Evolutionary conservation across 1,139 yeast species (phyloP), one percentile per base, ranked within the genome.

Genomic region (Yamadazyma triangularis): DNA sequence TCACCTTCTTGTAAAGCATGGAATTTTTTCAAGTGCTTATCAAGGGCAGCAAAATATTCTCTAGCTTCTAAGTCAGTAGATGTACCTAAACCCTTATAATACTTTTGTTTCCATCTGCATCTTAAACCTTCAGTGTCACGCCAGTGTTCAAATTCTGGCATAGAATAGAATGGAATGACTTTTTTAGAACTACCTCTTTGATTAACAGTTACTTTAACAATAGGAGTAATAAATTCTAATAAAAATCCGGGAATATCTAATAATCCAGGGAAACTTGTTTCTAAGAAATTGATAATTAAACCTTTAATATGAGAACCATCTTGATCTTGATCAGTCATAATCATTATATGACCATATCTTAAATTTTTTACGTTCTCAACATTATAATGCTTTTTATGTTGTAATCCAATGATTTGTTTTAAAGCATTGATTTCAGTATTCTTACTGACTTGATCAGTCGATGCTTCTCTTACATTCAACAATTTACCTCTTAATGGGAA

Each of bases 301-400:
- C 99, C 99, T 56, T 93, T 93, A 53, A 93, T 93, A 65, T 93
- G 99, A 13, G 95, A 85, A 37, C 99, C 99, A 71, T 93, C 99
- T 50, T 89, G 96, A 85, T 93, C 99, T 61, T 93, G 99, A 84
- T 93, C 99, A 4, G 99, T 88, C 98, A 93, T 93, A 51, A 93
- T 88, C 97, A 93, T 91, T 30, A 93, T 75, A 56, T 88, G 96
- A 16, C 99, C 98, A 53, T 93, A 93, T 53, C 99, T 78, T 40
- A 93, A 66, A 8, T 81, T 79, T 36, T 74, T 76, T 8, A 85
- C 70, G 45, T 79, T 83, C 23, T 79, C 80, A 0, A 56, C 42
- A 12, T 58, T 61, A 54, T 93, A 93, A 25, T 68, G 71, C 60
- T 88, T 89, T 47, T 85, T 87, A 58, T 93, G 98, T 56, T 89